Conservation (phyloP, 2,329 filamentous ascomycete species). For the Microascus cirrosus region DNA sequence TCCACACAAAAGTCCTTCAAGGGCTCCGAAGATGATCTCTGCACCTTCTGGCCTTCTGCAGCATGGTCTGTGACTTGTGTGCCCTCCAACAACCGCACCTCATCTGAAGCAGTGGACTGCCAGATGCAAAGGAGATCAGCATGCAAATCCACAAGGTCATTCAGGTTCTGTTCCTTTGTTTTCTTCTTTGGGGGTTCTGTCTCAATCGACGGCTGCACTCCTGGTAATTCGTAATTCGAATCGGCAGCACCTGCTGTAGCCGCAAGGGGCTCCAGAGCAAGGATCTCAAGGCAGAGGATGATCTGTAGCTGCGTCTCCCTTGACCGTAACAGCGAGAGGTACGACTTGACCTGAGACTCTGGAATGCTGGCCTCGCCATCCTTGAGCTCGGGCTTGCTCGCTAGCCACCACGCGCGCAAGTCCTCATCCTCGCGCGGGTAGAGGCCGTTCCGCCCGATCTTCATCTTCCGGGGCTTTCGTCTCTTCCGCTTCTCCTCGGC, state of each 20-base stretch:
- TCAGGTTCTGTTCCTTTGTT: constrained; percentile 50
- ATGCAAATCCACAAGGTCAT: constrained; percentile 57
- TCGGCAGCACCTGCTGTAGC: constrained; percentile 27
- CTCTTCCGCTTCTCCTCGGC: constrained; percentile 28
- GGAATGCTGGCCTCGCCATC: constrained; percentile 36
- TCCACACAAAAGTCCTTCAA: constrained; percentile 70
- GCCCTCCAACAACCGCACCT: constrained; percentile 37
- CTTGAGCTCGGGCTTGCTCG: constrained; percentile 37
- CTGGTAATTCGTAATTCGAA: constrained; percentile 15
- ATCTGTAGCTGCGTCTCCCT: constrained; percentile 73
- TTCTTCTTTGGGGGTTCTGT: constrained; percentile 18
- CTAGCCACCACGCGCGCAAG: constrained; percentile 60
- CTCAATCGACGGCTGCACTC: constrained; percentile 10
- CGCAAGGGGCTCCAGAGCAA: constrained; percentile 53
- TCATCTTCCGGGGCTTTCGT: constrained; percentile 51
- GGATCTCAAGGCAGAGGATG: constrained; percentile 66
- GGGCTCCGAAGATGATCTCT: constrained; percentile 43
- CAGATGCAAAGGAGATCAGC: constrained; percentile 74
- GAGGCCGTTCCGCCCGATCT: constrained; percentile 55
- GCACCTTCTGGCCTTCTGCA: constrained; percentile 22
- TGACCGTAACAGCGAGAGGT: constrained; percentile 55
- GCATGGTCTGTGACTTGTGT: constrained; percentile 25
- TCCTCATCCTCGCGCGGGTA: constrained; percentile 56
- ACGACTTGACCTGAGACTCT: constrained; percentile 45
- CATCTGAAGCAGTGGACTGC: constrained; percentile 62